These are phyloP conservation scores for Pichia deserticola DNA, from an alignment of 805 yeast genomes.

Conservation along the genomic window DNA sequence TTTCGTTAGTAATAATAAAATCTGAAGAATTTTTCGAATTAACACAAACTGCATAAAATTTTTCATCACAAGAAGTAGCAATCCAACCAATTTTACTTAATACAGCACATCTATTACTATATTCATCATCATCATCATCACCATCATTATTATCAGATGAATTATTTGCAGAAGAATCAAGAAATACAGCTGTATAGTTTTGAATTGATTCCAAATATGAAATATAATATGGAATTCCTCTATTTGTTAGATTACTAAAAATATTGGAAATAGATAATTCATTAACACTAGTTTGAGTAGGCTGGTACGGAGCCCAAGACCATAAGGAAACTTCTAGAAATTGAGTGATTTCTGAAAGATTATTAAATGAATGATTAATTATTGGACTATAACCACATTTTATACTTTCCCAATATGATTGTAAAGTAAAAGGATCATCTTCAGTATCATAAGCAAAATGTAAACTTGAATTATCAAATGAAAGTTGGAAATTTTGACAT, in stretches of 20 bases:
- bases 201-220: not conserved
- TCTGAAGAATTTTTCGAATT: conserved; percentile 29
- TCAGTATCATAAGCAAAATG: conserved; percentile 32
- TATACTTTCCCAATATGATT: conserved; percentile 32
- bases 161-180: no score
- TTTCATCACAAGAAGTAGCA: conserved; percentile 58
- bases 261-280: not conserved
- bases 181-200: no score
- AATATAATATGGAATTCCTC: not conserved
- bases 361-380: conserved; percentile 33
- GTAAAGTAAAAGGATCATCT: conserved; percentile 31
- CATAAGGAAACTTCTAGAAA: conserved; percentile 41
- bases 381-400: conserved; percentile 64
- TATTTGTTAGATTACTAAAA: not conserved
- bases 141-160: not conserved
- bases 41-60: conserved; percentile 51
- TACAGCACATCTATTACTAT: conserved; percentile 34
- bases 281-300: conserved; percentile 23
- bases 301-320: conserved; percentile 70
- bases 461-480: conserved; percentile 2
- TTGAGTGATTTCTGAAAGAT: conserved; percentile 23
- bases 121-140: conserved; percentile 14
- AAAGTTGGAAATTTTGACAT: not conserved
- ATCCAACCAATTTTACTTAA: conserved; percentile 46
- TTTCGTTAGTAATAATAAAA: conserved; percentile 36